Evolutionary conservation across 2,329 filamentous ascomycete species (phyloP).

Genomic region (Clonostachys sp.): DNA sequence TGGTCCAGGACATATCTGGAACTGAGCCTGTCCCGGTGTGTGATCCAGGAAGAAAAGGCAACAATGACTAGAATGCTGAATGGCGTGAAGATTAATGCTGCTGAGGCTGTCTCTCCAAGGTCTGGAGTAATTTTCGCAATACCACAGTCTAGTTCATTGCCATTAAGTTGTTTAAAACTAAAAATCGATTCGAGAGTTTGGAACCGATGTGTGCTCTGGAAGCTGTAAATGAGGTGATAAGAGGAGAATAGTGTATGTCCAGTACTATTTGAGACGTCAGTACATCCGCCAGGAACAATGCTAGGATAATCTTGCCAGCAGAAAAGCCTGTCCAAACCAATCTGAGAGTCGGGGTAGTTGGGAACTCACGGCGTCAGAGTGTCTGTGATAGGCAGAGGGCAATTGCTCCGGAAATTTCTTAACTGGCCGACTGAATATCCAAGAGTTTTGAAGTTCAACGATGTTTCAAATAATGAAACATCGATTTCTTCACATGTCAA

Average conservation of each 20-base stretch:
- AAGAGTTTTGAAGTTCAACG: neutral
- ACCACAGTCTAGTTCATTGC: neutral
- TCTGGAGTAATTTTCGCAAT: conserved; percentile 1
- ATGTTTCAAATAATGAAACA: neutral
- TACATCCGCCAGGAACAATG: too few species aligned
- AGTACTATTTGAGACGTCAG: neutral
- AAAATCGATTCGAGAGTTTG: conserved; percentile 1
- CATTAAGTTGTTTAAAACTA: neutral
- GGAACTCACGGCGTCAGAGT: neutral
- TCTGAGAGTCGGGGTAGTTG: too few species aligned
- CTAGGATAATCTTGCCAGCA: too few species aligned
- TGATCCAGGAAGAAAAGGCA: neutral
- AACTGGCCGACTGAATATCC: neutral
- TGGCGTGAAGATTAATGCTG: neutral
- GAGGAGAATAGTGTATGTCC: neutral
- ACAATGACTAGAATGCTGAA: neutral
- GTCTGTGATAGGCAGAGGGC: neutral
- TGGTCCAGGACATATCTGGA: neutral
- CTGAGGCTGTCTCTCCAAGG: neutral
- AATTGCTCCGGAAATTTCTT: neutral
- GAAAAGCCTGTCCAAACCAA: too few species aligned
- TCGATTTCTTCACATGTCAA: neutral
- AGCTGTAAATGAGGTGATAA: conserved; percentile 1
- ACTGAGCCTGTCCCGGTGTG: neutral
- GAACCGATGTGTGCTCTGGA: neutral